Evolutionary conservation across 345 rosid genomes (phyloP).

Genomic region (Rhodamnia argentea): DNA sequence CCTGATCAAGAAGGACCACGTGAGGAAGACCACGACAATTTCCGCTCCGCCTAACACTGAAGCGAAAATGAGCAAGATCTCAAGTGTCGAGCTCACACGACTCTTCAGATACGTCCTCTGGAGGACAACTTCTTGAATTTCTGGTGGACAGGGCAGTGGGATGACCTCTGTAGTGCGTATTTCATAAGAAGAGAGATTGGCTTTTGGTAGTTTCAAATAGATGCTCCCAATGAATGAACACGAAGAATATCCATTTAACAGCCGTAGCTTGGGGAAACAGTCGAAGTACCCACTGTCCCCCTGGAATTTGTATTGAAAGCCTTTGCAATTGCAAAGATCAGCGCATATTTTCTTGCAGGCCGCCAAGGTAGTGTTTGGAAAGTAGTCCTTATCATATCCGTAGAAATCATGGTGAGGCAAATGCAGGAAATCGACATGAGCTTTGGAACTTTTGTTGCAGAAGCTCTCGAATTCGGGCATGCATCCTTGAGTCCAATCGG

Average conservation of each 20-base stretch:
- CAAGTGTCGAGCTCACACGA: background rate
- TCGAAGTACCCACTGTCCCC: background rate
- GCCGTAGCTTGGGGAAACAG: background rate
- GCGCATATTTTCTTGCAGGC: background rate
- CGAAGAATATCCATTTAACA: background rate
- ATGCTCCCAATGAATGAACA: background rate
- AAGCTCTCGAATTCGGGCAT: slow-evolving; percentile 1
- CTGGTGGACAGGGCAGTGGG: background rate
- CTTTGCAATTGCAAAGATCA: background rate
- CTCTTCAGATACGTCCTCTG: background rate
- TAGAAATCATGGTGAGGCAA: background rate
- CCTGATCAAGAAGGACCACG: background rate
- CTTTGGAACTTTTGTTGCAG: background rate
- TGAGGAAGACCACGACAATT: background rate
- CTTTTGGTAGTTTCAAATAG: background rate
- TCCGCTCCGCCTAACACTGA: background rate
- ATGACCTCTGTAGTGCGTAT: background rate
- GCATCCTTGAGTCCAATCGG: slow-evolving; percentile 11
- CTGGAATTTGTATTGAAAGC: background rate
- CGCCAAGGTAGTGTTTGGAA: background rate
- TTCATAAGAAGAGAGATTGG: background rate
- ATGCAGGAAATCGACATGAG: background rate
- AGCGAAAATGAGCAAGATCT: background rate
- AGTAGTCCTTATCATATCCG: background rate
- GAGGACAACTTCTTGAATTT: background rate